A percentile compares a stretch with the other conserved stretches of the same genome.
phyloP scores from a whole-genome alignment of 2,329 filamentous ascomycete species.

The Moelleriella libera region DNA sequence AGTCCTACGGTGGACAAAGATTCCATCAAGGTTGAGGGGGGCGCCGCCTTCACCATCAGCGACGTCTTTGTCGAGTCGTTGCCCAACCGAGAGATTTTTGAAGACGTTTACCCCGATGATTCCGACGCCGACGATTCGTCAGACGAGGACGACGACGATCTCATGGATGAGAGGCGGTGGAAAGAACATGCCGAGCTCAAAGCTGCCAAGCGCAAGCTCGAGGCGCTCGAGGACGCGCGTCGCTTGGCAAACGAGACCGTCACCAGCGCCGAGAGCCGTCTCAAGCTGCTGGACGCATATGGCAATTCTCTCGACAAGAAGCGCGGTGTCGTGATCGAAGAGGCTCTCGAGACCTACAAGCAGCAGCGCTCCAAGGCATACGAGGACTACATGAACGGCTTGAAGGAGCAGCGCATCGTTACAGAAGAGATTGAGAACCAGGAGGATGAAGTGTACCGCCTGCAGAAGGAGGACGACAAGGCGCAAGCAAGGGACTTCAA shows the following conservation, averaged over 20 bases:
- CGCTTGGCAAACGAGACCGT: conserved; percentile 9
- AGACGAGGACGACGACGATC: conserved; percentile 15
- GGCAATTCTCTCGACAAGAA: conserved; percentile 21
- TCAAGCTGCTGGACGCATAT: conserved; percentile 26
- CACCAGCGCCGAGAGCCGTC: conserved; percentile 16
- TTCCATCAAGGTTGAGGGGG: conserved; percentile 47
- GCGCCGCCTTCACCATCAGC: conserved; percentile 38
- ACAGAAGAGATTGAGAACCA: conserved; percentile 15
- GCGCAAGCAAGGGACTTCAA: conserved; percentile 14
- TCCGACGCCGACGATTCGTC: conserved; percentile 19
- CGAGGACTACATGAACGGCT: conserved; percentile 21
- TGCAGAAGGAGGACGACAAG: conserved; percentile 13
- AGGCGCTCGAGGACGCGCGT: conserved; percentile 10
- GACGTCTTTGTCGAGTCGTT: conserved; percentile 47
- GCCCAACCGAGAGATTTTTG: conserved; percentile 34
- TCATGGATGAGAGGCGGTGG: conserved; percentile 8
- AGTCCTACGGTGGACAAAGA: conserved; percentile 41
- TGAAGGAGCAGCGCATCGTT: conserved; percentile 17
- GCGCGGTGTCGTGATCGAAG: conserved; percentile 18
- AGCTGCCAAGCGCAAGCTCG: conserved; percentile 13
- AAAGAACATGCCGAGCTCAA: conserved; percentile 7
- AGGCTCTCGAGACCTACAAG: conserved; percentile 25
- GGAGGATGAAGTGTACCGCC: conserved; percentile 16
- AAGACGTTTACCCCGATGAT: conserved; percentile 32
- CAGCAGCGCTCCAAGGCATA: conserved; percentile 27